Base-by-base conservation (phyloP, 2,329 filamentous ascomycete species). In the Neonectria sp. region DNA sequence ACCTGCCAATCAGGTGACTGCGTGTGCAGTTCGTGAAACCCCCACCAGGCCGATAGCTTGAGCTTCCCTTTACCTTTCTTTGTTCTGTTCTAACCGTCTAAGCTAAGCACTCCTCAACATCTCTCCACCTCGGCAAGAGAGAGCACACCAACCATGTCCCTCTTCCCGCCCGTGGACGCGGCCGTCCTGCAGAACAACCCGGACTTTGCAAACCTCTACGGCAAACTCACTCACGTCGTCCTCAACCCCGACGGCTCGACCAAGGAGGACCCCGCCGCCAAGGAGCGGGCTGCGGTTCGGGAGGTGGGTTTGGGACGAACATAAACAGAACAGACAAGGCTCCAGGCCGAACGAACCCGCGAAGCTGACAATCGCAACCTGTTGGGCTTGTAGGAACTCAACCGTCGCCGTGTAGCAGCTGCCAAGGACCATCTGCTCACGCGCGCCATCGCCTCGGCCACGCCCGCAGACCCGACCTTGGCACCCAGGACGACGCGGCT, bases 141-240 rank as follows among this genome's bases (percentile, higher is more conserved):
- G 45, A 46, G 31, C 48, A 35, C 59, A 68, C 27, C 61, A 55
- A 55, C 37, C 21, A 64, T 63, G 40, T 62, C 77, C 21, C 90
- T 91, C 88, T 78, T 91, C 2, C 89, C 89, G 0, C 88, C 88
- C 0, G 78, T 91, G 9, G 89, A 91, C 24, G 82, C 86, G 9
- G 71, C 83, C 0, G 80, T 91, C 21, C 77, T 92, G 1, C 78
- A 84, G 59, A 83, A 82, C 65, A 91, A 91, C 69, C 89, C 89
- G 0, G 84, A 87, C 25, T 92, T 91, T 72, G 86, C 87, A n/a
- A 81, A 82, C 37, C 82, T 92, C 6, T 89, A 91, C 77, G 82
- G 79, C 17, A 86, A 83, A 13, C 81, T 92, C 52, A 87, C 86
- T 7, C 85, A 82, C 1, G 82, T 82, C 2, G 77, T 90, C 29